Evolutionary conservation across 768 basidiomycete genomes (phyloP), one percentile per base, ranked within the genome.

Genomic region (Chalciporus piperatus): DNA sequence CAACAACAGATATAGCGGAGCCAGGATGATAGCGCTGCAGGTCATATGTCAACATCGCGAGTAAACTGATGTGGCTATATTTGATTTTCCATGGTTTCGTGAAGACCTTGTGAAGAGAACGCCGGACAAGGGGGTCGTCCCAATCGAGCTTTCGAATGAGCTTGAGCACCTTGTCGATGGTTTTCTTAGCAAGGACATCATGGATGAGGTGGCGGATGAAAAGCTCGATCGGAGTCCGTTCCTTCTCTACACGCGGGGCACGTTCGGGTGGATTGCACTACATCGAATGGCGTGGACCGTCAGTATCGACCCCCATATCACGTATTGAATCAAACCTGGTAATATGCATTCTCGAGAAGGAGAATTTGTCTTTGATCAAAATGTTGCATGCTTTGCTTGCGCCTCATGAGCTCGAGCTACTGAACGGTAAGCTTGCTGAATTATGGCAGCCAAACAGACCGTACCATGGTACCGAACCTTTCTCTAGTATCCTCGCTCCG

Each of bases 61-160:
- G 75, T 25, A 97, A 77, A 50, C 85, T 81, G 60, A 99, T 83
- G 62, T 91, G 96, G 52, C 85, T 79, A 64, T 87, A 98, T 63
- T 93, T 96, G 72, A 98, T 81, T 67, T 98, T 98, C 94, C 96
- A 97, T 3, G 96, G 89, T 62, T 97, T 96, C n/a, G 90, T 91
- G 73, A 99, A 99, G 37, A 91, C 82, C 64, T 91, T 90, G 72
- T 87, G 84, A 7, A 98, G 75, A 20, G 80, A 81, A 23, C 77
- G 77, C 35, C 80, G 78, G 27, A 88, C 63, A 20, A 70, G 54
- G 7, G 72, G 67, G 65, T 92, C 84, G n/a, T 96, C 91, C 97
- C 97, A 99, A 61, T 98, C 87, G 41, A 98, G 78, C 70, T 96
- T 98, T 43, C 97, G 85, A 30, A 98, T 70, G 20, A 97, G 80